These are phyloP conservation scores for Alternaria ethzedia DNA, from an alignment of 2,329 filamentous ascomycete genomes.

Conservation along the genomic window DNA sequence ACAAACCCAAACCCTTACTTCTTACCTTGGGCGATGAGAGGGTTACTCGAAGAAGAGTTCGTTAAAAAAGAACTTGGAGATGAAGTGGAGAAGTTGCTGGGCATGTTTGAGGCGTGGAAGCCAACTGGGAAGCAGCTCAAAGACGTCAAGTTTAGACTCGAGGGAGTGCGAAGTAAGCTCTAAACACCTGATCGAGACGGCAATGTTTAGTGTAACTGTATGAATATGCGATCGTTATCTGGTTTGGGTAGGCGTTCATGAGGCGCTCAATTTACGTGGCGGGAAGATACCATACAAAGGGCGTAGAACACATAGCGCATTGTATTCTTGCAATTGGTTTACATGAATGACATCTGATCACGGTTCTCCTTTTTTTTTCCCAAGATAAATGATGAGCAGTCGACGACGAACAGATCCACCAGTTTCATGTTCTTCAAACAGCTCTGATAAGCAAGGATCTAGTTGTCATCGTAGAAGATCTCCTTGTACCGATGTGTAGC, in stretches of 20 bases:
- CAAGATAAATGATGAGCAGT: too few species aligned
- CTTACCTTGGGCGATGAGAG: conserved; percentile 93
- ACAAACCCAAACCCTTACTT: conserved; percentile 79
- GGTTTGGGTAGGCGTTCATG: not conserved
- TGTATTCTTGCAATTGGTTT: not conserved
- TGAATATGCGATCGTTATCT: not conserved
- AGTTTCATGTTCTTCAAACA: too few species aligned
- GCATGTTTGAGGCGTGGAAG: conserved; percentile 92
- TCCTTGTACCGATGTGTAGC: conserved; percentile 80
- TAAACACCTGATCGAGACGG: conserved; percentile 32
- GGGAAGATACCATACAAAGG: not conserved
- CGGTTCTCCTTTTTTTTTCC: too few species aligned
- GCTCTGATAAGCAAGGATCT: too few species aligned
- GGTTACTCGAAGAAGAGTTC: conserved; percentile 87
- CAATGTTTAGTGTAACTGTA: not conserved
- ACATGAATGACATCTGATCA: too few species aligned
- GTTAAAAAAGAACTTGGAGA: conserved; percentile 79
- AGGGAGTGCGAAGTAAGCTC: conserved; percentile 87
- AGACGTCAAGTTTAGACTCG: conserved; percentile 93
- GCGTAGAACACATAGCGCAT: not conserved
- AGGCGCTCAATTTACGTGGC: not conserved
- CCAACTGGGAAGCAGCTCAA: conserved; percentile 88
- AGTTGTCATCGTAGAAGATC: conserved; percentile 72
- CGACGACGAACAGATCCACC: too few species aligned
- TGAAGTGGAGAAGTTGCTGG: conserved; percentile 81